Conservation (phyloP, 129 eudicot species). For the Glebionis coronaria region DNA sequence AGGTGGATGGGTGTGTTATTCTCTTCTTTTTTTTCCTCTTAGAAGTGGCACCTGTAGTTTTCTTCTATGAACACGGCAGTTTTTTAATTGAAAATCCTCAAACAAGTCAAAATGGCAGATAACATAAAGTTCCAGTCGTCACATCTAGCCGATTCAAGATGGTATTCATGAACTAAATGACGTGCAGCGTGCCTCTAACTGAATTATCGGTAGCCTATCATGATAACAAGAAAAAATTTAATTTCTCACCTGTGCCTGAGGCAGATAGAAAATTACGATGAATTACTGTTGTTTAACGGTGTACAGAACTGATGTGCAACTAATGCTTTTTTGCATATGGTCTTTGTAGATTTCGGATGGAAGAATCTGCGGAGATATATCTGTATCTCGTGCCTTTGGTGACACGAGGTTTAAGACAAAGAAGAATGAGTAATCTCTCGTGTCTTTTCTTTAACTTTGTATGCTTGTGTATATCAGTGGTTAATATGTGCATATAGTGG, state of each 20-base stretch:
- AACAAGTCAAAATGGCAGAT: not conserved
- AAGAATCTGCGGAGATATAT: slow-evolving; percentile 94
- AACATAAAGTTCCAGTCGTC: not conserved
- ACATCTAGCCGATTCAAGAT: not conserved
- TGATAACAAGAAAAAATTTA: not conserved
- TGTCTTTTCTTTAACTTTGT: slow-evolving; percentile 11
- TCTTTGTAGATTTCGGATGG: slow-evolving; percentile 72
- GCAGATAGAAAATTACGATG: slow-evolving; percentile 3
- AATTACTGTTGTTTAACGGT: not conserved
- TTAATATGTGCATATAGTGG: slow-evolving; percentile 10
- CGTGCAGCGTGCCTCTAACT: not conserved
- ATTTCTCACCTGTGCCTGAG: not conserved
- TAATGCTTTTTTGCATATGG: slow-evolving; percentile 15
- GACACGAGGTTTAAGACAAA: slow-evolving; percentile 92
- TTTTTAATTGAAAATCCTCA: slow-evolving; percentile 1
- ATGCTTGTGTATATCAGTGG: not conserved
- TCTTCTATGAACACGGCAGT: not conserved
- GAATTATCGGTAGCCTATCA: not conserved
- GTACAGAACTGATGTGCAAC: not conserved
- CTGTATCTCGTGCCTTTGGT: slow-evolving; percentile 98
- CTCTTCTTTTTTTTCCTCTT: slow-evolving; percentile 17
- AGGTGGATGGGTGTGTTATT: slow-evolving; percentile 98
- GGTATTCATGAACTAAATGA: not conserved
- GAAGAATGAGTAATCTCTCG: slow-evolving; percentile 66
- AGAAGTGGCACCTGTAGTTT: not conserved